A percentile compares a stretch with the other conserved stretches of the same genome.
phyloP scores from a whole-genome alignment of 108 stramenopile genomes.

The Nitzschia palea region DNA sequence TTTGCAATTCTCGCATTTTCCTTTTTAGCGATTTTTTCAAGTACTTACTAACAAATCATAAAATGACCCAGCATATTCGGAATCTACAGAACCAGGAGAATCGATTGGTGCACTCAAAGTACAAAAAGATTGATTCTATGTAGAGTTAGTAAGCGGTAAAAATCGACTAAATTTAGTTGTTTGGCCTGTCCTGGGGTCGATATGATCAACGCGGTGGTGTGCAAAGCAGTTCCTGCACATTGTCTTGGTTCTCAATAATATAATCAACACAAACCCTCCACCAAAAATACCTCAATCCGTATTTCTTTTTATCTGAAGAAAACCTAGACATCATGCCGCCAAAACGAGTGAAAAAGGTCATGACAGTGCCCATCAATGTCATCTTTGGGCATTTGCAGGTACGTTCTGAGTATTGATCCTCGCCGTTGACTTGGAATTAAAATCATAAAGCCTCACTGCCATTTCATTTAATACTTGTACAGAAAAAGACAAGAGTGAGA shows the following conservation, averaged over 20 bases:
- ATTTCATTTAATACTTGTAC: neutral
- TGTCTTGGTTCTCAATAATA: neutral
- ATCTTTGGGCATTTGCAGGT: slow-evolving; percentile 96
- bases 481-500: slow-evolving; percentile 91
- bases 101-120: too few species aligned
- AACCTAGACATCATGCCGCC: slow-evolving; percentile 68
- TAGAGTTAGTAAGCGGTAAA: too few species aligned
- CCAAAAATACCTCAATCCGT: too few species aligned
- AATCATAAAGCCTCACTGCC: neutral
- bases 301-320: neutral
- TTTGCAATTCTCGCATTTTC: too few species aligned
- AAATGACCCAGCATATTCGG: too few species aligned
- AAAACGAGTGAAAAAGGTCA: slow-evolving; percentile 88
- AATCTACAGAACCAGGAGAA: too few species aligned
- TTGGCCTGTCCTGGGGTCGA: neutral
- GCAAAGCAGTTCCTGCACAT: neutral
- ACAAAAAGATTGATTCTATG: too few species aligned
- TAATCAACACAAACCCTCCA: neutral
- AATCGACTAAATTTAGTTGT: too few species aligned
- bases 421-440: too few species aligned
- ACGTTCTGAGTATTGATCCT: too few species aligned
- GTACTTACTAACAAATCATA: too few species aligned
- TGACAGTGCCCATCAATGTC: slow-evolving; percentile 96
- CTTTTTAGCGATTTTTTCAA: too few species aligned
- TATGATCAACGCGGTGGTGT: neutral